Evolutionary conservation across 345 rosid species (phyloP).

Genomic region (Leavenworthia alabamica): DNA sequence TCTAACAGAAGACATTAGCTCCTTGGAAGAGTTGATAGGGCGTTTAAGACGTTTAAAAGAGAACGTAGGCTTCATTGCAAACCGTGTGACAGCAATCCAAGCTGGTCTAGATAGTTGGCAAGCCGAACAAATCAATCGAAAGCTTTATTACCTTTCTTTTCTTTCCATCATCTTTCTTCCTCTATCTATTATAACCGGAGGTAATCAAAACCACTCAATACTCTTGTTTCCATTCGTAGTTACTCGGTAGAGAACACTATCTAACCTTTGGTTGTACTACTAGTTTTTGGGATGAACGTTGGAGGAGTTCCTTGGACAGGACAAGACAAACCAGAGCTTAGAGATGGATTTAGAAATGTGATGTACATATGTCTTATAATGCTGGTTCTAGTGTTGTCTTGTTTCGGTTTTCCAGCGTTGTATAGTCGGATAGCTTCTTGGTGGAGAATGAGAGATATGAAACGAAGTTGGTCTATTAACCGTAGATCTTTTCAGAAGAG

Average conservation of each 20-base stretch:
- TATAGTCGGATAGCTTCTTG: conserved; percentile 48
- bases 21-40: conserved; percentile 77
- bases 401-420: conserved; percentile 61
- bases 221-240: not conserved
- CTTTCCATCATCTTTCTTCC: conserved; percentile 95
- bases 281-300: conserved; percentile 98
- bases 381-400: conserved; percentile 49
- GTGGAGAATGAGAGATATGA: conserved; percentile 42
- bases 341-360: conserved; percentile 82
- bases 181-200: conserved; percentile 87
- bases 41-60: conserved; percentile 81
- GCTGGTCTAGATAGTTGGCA: conserved; percentile 96
- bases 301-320: conserved; percentile 99
- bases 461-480: conserved; percentile 66
- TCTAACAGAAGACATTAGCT: conserved; percentile 47
- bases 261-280: not conserved
- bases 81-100: conserved; percentile 85
- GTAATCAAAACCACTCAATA: conserved; percentile 20
- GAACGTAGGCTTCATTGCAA: conserved; percentile 86
- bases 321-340: conserved; percentile 49
- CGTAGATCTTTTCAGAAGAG: conserved; percentile 60
- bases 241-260: not conserved
- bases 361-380: conserved; percentile 62
- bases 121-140: conserved; percentile 85
- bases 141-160: conserved; percentile 89